A percentile compares a stretch with the other conserved stretches of the same genome.
These are phyloP conservation scores for Solanum rostratum DNA, from an alignment of 257 asterid species.

Conservation along the genomic window DNA sequence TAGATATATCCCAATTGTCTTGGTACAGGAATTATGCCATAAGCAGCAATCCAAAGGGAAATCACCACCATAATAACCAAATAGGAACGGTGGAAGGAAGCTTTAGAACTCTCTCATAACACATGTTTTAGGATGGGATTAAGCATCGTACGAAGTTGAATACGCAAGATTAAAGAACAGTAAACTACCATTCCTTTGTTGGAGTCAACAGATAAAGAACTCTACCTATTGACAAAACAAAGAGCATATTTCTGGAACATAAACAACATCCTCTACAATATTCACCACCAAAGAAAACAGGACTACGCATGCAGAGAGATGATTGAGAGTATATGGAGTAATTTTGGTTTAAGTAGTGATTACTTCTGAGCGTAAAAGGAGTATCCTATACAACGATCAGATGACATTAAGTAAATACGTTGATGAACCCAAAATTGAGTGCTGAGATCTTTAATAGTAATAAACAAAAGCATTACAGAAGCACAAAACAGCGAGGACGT, in stretches of 20 bases:
- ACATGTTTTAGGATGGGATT: no score
- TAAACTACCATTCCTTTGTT: not conserved
- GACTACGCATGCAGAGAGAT: no score
- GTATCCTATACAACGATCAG: not conserved
- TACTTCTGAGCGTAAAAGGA: not conserved
- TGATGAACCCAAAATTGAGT: no score
- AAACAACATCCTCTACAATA: no score
- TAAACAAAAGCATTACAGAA: no score
- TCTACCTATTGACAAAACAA: not conserved
- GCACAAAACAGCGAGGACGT: no score
- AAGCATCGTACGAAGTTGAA: not conserved
- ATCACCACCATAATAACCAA: not conserved
- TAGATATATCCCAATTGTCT: no score
- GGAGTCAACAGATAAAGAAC: not conserved
- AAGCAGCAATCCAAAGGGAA: no score
- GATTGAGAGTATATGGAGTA: not conserved
- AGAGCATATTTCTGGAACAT: no score
- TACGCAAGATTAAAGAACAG: not conserved
- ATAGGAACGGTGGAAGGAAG: not conserved
- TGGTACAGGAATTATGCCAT: no score
- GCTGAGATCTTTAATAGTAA: no score
- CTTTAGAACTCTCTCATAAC: not conserved
- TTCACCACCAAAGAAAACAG: no score
- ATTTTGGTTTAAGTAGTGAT: not conserved
- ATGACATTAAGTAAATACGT: not conserved